Percentiles rank a stretch among this genome's conserved stretches.
Evolutionary conservation across 805 yeast species (phyloP).

Genomic region (Ogataea kodamae): DNA sequence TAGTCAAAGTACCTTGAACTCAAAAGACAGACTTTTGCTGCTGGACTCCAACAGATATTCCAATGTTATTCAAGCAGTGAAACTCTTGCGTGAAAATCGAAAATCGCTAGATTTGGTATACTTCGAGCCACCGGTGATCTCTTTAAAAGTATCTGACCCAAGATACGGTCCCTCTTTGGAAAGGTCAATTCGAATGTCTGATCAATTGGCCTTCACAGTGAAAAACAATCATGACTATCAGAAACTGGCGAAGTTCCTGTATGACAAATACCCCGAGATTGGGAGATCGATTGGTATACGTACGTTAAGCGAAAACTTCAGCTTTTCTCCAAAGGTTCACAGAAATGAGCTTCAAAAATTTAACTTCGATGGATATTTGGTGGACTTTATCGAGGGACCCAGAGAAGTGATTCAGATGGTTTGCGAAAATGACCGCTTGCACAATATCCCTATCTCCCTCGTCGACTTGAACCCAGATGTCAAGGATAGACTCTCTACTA

Average conservation of each 20-base stretch:
- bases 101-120: slow-evolving; percentile 37
- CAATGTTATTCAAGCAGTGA: slow-evolving; percentile 36
- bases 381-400: slow-evolving; percentile 75
- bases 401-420: slow-evolving; percentile 67
- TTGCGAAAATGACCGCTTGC: slow-evolving; percentile 48
- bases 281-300: slow-evolving; percentile 53
- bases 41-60: slow-evolving; percentile 35
- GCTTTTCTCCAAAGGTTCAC: slow-evolving; percentile 11
- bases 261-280: slow-evolving; percentile 32
- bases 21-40: slow-evolving; percentile 50
- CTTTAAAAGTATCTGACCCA: slow-evolving; percentile 51
- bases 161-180: slow-evolving; percentile 55
- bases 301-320: slow-evolving; percentile 31
- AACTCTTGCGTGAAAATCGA: slow-evolving; percentile 38
- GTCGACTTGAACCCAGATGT: slow-evolving; percentile 42
- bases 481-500: slow-evolving; percentile 32
- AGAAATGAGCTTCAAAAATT: slow-evolving; percentile 31
- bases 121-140: slow-evolving; percentile 72
- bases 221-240: slow-evolving; percentile 47
- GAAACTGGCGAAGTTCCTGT: slow-evolving; percentile 39
- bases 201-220: slow-evolving; percentile 63
- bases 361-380: slow-evolving; percentile 80
- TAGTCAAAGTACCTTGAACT: slow-evolving; percentile 27
- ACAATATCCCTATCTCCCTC: slow-evolving; percentile 60
- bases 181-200: slow-evolving; percentile 48